phyloP scores from a whole-genome alignment of 2,329 filamentous ascomycete genomes.

The Chaetomiaceae sp. region DNA sequence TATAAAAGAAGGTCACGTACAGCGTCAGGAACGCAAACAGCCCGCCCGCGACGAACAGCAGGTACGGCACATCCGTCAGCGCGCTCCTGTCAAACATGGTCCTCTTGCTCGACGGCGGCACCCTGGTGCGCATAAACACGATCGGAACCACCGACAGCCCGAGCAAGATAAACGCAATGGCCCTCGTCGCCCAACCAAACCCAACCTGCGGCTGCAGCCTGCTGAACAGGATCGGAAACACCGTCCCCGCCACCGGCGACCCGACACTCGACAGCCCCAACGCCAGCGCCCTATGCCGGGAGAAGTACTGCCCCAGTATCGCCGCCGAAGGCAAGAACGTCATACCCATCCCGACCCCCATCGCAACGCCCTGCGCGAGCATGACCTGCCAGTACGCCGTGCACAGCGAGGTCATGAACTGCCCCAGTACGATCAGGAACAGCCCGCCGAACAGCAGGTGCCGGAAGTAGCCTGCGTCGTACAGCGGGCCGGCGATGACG shows the following conservation, averaged over 20 bases:
- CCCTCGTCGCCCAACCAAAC: constrained; percentile 40
- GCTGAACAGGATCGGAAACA: constrained; percentile 44
- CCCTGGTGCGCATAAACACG: constrained; percentile 36
- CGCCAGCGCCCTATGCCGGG: constrained; percentile 36
- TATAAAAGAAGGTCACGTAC: constrained; percentile 48
- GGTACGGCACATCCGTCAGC: constrained; percentile 37
- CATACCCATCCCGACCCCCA: constrained; percentile 41
- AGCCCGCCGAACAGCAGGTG: constrained; percentile 38
- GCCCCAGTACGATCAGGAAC: constrained; percentile 42
- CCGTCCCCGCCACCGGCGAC: constrained; percentile 39
- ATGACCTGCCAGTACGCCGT: constrained; percentile 40
- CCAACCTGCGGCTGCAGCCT: constrained; percentile 29
- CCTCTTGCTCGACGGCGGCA: constrained; percentile 30
- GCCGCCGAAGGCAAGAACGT: constrained; percentile 38
- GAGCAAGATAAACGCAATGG: constrained; percentile 49
- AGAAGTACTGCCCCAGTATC: constrained; percentile 39
- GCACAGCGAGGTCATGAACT: constrained; percentile 40
- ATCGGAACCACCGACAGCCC: constrained; percentile 36
- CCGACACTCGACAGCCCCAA: constrained; percentile 38
- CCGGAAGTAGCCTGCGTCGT: constrained; percentile 44
- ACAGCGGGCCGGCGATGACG: constrained; percentile 41
- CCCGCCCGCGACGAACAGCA: constrained; percentile 34
- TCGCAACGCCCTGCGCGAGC: constrained; percentile 39
- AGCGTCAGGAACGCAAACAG: constrained; percentile 42
- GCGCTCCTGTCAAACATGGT: constrained; percentile 36